Percentiles rank a stretch among this genome's conserved stretches.
Conservation (phyloP, 2,329 filamentous ascomycete genomes). For the Stemphylium beticola region DNA sequence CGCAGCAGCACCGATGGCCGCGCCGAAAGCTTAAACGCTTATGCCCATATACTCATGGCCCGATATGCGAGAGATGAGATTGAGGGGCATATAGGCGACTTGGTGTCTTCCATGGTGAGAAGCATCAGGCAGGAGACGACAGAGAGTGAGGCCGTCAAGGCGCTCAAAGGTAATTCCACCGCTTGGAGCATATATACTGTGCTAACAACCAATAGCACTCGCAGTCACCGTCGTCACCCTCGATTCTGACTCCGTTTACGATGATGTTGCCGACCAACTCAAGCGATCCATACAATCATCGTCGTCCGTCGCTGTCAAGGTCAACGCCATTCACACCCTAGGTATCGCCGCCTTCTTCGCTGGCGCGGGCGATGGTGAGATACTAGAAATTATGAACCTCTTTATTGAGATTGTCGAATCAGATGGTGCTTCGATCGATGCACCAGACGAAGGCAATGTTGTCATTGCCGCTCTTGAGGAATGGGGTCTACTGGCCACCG, state of each 20-base stretch:
- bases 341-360: slow-evolving; percentile 76
- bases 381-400: slow-evolving; percentile 75
- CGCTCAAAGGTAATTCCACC: slow-evolving; percentile 63
- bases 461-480: slow-evolving; percentile 77
- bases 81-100: slow-evolving; percentile 63
- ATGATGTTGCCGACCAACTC: slow-evolving; percentile 63
- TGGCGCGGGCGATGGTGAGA: slow-evolving; percentile 71
- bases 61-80: slow-evolving; percentile 71
- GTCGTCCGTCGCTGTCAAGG: slow-evolving; percentile 68
- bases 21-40: slow-evolving; percentile 67
- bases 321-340: slow-evolving; percentile 74
- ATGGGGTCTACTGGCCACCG: slow-evolving; percentile 81
- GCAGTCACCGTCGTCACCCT: slow-evolving; percentile 72
- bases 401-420: slow-evolving; percentile 79
- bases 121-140: slow-evolving; percentile 73
- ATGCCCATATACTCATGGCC: slow-evolving; percentile 69
- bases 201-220: slow-evolving; percentile 58
- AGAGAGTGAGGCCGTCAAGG: slow-evolving; percentile 71
- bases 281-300: slow-evolving; percentile 71
- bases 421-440: slow-evolving; percentile 75
- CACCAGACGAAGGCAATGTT: slow-evolving; percentile 71
- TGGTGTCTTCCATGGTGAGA: slow-evolving; percentile 70
- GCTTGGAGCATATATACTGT: not conserved
- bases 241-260: slow-evolving; percentile 70
- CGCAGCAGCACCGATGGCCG: slow-evolving; percentile 75